Evolutionary conservation across 192 early-diverging fungal species (phyloP).

Genomic region (Linnemannia zychae): DNA sequence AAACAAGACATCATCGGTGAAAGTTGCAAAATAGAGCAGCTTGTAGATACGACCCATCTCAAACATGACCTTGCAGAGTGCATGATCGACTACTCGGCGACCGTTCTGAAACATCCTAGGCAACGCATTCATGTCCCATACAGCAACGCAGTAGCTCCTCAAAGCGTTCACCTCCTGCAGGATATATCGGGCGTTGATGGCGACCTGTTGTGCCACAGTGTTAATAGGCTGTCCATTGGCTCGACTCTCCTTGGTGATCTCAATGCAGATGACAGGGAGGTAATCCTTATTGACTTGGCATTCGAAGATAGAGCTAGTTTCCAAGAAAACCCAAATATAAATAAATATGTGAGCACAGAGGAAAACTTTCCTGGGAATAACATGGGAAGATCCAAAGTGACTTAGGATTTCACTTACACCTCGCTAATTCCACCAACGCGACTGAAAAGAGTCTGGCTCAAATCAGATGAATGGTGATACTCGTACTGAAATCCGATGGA

Average conservation of each 20-base stretch:
- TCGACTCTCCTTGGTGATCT: slow-evolving; percentile 54
- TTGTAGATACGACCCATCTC: slow-evolving; percentile 69
- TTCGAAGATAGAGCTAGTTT: slow-evolving; percentile 70
- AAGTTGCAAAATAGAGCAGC: slow-evolving; percentile 66
- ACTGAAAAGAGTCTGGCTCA: slow-evolving; percentile 35
- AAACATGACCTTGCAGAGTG: slow-evolving; percentile 73
- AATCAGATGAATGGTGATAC: slow-evolving; percentile 48
- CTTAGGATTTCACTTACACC: slow-evolving; percentile 49
- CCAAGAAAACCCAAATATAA: neutral
- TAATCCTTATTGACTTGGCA: slow-evolving; percentile 73
- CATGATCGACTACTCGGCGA: slow-evolving; percentile 70
- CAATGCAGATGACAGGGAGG: slow-evolving; percentile 75
- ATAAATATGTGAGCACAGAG: slow-evolving; percentile 2
- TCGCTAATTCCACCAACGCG: slow-evolving; percentile 41
- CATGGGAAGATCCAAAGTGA: slow-evolving; percentile 1
- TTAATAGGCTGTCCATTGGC: slow-evolving; percentile 25
- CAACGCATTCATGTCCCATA: slow-evolving; percentile 68
- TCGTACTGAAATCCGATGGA: slow-evolving; percentile 32
- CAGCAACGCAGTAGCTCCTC: slow-evolving; percentile 68
- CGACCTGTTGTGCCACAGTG: slow-evolving; percentile 33
- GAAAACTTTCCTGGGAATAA: neutral
- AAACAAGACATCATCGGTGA: slow-evolving; percentile 70
- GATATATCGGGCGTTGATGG: slow-evolving; percentile 61
- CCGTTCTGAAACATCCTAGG: slow-evolving; percentile 77
- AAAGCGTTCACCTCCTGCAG: slow-evolving; percentile 69